Percentiles rank a stretch among this genome's conserved stretches.
Conservation (phyloP, 306 rosid species). For the Quercus variabilis region DNA sequence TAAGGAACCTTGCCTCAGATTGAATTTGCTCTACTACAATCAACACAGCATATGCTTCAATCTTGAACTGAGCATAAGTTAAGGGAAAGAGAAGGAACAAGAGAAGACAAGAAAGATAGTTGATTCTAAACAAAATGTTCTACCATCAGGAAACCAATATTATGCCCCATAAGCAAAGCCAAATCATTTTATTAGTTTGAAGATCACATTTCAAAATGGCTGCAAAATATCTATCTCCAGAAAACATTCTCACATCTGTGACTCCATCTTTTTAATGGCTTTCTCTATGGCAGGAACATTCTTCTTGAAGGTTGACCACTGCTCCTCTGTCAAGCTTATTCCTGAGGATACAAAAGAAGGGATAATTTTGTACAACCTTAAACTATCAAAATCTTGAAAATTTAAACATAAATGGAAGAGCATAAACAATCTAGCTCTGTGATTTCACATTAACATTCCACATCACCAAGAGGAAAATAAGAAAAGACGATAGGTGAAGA, state of each 20-base stretch:
- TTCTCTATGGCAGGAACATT: constrained; percentile 75
- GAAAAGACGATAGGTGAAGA: too few relatives aligned
- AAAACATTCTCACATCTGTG: constrained; percentile 28
- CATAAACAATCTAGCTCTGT: neutral
- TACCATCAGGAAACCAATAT: constrained; percentile 10
- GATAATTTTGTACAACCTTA: neutral
- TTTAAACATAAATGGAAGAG: neutral
- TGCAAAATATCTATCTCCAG: constrained; percentile 14
- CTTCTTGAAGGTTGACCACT: constrained; percentile 73
- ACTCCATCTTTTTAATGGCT: constrained; percentile 69
- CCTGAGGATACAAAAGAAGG: constrained; percentile 50
- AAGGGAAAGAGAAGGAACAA: neutral
- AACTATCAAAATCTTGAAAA: neutral
- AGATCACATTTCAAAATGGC: constrained; percentile 14
- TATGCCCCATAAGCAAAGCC: constrained; percentile 9
- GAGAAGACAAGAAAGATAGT: neutral
- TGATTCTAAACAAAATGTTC: constrained; percentile 24
- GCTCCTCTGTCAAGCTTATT: constrained; percentile 89
- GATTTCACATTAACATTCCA: neutral
- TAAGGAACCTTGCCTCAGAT: neutral
- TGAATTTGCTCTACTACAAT: neutral
- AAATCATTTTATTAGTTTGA: neutral
- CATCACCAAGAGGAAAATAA: neutral
- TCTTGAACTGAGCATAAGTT: neutral
- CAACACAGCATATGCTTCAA: neutral